Percentiles rank a stretch among this genome's conserved stretches.
Conservation (phyloP, 2,329 filamentous ascomycete genomes). For the Penicillium digitatum region DNA sequence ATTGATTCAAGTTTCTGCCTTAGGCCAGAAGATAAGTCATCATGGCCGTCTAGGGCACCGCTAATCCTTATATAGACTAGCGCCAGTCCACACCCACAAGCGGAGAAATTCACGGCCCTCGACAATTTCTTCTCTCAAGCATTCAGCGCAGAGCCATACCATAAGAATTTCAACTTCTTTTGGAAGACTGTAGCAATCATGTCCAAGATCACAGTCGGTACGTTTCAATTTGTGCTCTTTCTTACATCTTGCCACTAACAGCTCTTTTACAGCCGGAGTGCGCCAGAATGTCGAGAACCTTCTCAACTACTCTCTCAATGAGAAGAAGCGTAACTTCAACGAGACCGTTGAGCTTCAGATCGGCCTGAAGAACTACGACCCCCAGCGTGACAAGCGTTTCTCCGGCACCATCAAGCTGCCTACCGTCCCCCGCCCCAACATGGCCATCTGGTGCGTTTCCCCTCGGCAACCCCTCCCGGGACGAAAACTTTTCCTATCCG, state of each 20-base stretch:
- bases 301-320: constrained; percentile 89
- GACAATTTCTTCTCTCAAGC: constrained; percentile 29
- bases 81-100: constrained; percentile 34
- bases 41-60: constrained; percentile 18
- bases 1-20: neutral
- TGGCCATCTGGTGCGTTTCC: constrained; percentile 68
- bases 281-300: constrained; percentile 90
- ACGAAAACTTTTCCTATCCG: neutral
- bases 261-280: constrained; percentile 66
- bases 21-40: constrained; percentile 10
- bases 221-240: constrained; percentile 21
- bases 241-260: constrained; percentile 12
- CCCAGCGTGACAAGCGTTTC: constrained; percentile 99
- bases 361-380: constrained; percentile 98
- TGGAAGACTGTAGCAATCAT: constrained; percentile 74
- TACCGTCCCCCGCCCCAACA: constrained; percentile 82
- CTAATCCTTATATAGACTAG: constrained; percentile 32
- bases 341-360: constrained; percentile 82
- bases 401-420: constrained; percentile 97
- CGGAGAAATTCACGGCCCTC: constrained; percentile 33
- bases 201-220: constrained; percentile 58
- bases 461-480: neutral
- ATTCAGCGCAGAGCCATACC: constrained; percentile 61
- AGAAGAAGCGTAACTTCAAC: constrained; percentile 98
- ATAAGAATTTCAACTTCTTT: constrained; percentile 68